These are phyloP conservation scores for Sutorius eximius DNA, from an alignment of 1,284 basidiomycete species.

Conservation along the genomic window DNA sequence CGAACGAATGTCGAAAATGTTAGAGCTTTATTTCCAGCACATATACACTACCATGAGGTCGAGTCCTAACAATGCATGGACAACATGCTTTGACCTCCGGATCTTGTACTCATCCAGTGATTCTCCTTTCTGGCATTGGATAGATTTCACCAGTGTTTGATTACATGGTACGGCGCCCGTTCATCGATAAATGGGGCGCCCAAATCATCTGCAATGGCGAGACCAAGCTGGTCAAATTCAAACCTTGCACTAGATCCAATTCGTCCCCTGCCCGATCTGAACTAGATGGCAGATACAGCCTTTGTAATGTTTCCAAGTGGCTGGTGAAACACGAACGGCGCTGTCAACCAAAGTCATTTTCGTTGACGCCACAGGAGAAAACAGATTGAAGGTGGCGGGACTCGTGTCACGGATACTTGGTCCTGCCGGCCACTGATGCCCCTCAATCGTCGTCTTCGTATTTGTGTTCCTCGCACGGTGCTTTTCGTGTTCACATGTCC, in stretches of 20 bases:
- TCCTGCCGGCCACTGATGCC: background rate
- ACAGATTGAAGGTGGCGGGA: background rate
- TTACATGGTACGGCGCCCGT: background rate
- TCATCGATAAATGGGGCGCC: background rate
- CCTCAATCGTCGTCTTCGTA: background rate
- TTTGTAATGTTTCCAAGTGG: background rate
- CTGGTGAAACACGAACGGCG: conserved; percentile 10
- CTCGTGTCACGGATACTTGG: conserved; percentile 3
- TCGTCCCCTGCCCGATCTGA: background rate
- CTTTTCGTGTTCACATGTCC: conserved; percentile 8
- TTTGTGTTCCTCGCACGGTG: background rate
- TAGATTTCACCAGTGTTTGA: background rate
- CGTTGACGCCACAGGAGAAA: conserved; percentile 1
- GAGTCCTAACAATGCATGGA: background rate
- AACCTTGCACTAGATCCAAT: background rate
- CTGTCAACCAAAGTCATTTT: conserved; percentile 6
- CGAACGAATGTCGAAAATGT: background rate
- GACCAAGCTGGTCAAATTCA: background rate
- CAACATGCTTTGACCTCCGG: background rate
- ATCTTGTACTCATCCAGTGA: background rate
- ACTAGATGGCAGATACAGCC: background rate
- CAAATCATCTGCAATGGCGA: background rate
- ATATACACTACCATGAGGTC: background rate
- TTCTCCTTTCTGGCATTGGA: background rate
- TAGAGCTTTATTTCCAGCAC: background rate